These are phyloP conservation scores for Acer negundo DNA, from an alignment of 345 rosid species.

Conservation along the genomic window DNA sequence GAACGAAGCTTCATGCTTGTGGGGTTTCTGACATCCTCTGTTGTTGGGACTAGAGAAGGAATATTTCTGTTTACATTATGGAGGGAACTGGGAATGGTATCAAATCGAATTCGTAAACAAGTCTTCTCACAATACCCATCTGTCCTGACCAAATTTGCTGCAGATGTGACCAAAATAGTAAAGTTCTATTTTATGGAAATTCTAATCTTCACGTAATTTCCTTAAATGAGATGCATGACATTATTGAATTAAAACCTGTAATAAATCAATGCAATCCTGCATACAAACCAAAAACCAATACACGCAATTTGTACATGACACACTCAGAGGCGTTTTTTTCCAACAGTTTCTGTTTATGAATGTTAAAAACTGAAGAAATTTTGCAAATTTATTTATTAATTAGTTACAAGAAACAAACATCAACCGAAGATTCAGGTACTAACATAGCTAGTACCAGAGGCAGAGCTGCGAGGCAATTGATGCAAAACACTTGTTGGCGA, in stretches of 20 bases:
- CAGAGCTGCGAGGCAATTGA: constrained; percentile 53
- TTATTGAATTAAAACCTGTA: background rate
- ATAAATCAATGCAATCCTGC: background rate
- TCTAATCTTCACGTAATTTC: no score
- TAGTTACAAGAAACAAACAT: background rate
- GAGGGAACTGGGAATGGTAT: background rate
- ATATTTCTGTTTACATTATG: background rate
- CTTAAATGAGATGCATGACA: no score
- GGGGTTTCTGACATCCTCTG: background rate
- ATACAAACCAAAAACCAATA: background rate
- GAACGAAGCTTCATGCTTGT: background rate
- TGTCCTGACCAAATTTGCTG: no score
- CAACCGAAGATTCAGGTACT: constrained; percentile 28
- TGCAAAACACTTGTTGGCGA: constrained; percentile 82
- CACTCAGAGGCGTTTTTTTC: background rate
- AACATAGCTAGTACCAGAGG: constrained; percentile 38
- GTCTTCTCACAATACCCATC: no score
- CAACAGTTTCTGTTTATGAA: background rate
- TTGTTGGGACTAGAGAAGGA: background rate
- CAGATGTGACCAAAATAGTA: no score
- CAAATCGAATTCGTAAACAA: background rate
- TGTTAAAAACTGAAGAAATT: background rate
- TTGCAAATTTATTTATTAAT: no score
- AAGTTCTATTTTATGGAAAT: no score
- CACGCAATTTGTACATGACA: background rate